Conservation (phyloP, 345 rosid species). For the Melaleuca alternifolia region DNA sequence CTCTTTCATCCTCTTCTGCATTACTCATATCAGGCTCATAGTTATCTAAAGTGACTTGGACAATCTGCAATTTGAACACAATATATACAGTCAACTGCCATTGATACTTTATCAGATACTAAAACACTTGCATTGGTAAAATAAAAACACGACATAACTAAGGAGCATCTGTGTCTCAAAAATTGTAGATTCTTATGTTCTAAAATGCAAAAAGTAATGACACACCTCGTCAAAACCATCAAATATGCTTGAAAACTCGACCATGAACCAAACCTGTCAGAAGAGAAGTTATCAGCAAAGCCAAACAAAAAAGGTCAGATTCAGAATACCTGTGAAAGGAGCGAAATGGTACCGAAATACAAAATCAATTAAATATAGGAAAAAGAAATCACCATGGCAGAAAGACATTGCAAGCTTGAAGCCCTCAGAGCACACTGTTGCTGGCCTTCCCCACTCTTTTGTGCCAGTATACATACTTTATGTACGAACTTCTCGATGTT, state of each 20-base stretch:
- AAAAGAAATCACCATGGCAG: slow-evolving; percentile 61
- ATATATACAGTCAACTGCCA: neutral
- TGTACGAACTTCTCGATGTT: slow-evolving; percentile 63
- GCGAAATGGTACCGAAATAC: neutral
- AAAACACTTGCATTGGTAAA: neutral
- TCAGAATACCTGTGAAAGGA: neutral
- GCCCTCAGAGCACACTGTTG: slow-evolving; percentile 44
- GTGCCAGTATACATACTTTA: slow-evolving; percentile 62
- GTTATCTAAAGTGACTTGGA: slow-evolving; percentile 67
- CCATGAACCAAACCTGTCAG: slow-evolving; percentile 90
- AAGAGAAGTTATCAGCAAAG: neutral
- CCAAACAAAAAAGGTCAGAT: neutral
- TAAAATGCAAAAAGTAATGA: neutral
- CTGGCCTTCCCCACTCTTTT: slow-evolving; percentile 40
- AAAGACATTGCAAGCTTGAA: slow-evolving; percentile 80
- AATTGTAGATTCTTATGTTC: neutral
- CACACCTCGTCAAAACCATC: slow-evolving; percentile 71
- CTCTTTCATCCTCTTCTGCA: slow-evolving; percentile 45
- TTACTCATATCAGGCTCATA: slow-evolving; percentile 41
- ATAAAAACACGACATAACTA: neutral
- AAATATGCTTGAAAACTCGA: slow-evolving; percentile 63
- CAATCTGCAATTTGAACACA: slow-evolving; percentile 40
- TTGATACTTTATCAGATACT: neutral
- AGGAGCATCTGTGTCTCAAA: neutral
- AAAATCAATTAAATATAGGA: neutral